Evolutionary conservation across 306 rosid species (phyloP).

Genomic region (Lathyrus aphaca): DNA sequence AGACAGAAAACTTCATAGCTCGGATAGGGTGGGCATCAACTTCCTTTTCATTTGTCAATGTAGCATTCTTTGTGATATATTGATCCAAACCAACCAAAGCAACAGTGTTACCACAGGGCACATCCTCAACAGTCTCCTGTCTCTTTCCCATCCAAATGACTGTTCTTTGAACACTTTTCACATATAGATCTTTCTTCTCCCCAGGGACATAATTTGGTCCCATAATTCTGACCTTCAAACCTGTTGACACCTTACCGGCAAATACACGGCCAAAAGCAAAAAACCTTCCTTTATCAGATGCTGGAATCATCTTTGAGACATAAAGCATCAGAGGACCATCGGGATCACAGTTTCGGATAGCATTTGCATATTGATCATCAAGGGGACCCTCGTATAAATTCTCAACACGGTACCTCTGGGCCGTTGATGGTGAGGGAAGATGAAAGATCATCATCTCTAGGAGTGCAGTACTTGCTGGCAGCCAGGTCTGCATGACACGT

Average conservation of each 20-base stretch:
- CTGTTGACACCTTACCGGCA: conserved; percentile 80
- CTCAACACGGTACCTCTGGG: conserved; percentile 95
- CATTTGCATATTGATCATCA: conserved; percentile 78
- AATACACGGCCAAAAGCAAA: conserved; percentile 95
- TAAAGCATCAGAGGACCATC: conserved; percentile 96
- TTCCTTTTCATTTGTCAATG: conserved; percentile 92
- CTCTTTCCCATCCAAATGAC: conserved; percentile 98
- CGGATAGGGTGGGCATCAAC: conserved; percentile 85
- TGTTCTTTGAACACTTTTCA: conserved; percentile 87
- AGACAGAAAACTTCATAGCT: conserved; percentile 95
- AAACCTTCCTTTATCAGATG: conserved; percentile 94
- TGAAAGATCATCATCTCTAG: conserved; percentile 96
- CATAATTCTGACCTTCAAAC: conserved; percentile 95
- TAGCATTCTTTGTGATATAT: conserved; percentile 89
- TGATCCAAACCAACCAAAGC: conserved; percentile 94
- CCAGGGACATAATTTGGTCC: conserved; percentile 94
- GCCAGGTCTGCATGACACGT: conserved; percentile 97
- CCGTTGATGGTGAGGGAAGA: conserved; percentile 76
- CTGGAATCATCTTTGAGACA: conserved; percentile 96
- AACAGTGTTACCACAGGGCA: conserved; percentile 93
- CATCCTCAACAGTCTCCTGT: conserved; percentile 94
- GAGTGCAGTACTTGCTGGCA: conserved; percentile 76
- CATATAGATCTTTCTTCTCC: conserved; percentile 82
- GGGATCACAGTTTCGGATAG: conserved; percentile 86
- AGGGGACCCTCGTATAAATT: conserved; percentile 96